These are phyloP conservation scores for Penicillium frequentans DNA, from an alignment of 2,329 filamentous ascomycete genomes.

Conservation along the genomic window DNA sequence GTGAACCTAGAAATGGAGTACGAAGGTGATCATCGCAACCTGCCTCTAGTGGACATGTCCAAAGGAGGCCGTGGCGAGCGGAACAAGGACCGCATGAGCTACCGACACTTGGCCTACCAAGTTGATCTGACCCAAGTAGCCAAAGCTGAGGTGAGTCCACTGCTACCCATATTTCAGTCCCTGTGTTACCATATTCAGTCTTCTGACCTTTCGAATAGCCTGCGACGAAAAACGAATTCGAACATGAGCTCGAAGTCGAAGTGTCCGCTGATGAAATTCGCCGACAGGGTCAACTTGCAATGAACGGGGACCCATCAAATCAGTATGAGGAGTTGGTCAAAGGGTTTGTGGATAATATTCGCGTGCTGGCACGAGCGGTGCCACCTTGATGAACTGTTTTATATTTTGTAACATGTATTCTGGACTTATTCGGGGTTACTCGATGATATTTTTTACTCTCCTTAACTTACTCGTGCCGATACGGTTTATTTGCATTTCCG, in stretches of 20 bases:
- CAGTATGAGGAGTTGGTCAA: conserved; percentile 49
- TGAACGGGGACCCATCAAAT: conserved; percentile 39
- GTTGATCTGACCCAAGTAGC: conserved; percentile 92
- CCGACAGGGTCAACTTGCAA: conserved; percentile 44
- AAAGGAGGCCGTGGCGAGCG: conserved; percentile 56
- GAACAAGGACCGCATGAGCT: conserved; percentile 87
- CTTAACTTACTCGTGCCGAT: conserved; percentile 11
- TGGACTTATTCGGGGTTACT: conserved; percentile 5
- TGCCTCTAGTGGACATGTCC: conserved; percentile 45
- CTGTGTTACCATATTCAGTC: conserved; percentile 9
- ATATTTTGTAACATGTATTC: conserved; percentile 19
- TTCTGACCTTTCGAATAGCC: conserved; percentile 24
- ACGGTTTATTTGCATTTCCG: conserved; percentile 8
- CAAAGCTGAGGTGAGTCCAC: conserved; percentile 44
- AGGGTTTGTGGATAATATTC: conserved; percentile 51
- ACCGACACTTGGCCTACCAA: conserved; percentile 82
- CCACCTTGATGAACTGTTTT: conserved; percentile 28
- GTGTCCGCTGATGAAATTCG: conserved; percentile 47
- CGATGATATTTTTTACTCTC: conserved; percentile 3
- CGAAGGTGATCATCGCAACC: conserved; percentile 63
- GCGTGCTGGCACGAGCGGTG: conserved; percentile 45
- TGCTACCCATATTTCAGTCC: not conserved
- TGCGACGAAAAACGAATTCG: conserved; percentile 39
- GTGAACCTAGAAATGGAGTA: conserved; percentile 93
- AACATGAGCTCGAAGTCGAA: conserved; percentile 53